Percentiles rank a stretch among this genome's conserved stretches.
These are phyloP conservation scores for Willaertia magna DNA, from an alignment of 208 protist genomes.

Conservation along the genomic window DNA sequence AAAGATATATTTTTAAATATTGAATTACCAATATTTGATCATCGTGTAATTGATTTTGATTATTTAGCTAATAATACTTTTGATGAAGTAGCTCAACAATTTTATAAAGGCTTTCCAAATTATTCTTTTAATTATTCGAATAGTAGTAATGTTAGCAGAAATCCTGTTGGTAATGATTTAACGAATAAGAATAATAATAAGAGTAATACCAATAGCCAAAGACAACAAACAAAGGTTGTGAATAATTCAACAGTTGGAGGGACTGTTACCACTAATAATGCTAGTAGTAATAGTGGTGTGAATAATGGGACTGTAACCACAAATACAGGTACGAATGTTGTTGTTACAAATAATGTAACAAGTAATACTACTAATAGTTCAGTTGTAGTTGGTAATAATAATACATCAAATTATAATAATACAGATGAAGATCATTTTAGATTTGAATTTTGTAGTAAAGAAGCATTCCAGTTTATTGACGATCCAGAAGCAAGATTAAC, in stretches of 20 bases:
- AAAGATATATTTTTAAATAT: not conserved
- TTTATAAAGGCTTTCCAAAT: not conserved
- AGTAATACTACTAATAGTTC: too few relatives aligned
- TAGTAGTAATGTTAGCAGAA: not conserved
- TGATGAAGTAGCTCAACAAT: not conserved
- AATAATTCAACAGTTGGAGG: too few relatives aligned
- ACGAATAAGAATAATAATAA: not conserved
- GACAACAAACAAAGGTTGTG: too few relatives aligned
- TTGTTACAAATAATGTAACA: not conserved
- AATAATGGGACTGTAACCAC: too few relatives aligned
- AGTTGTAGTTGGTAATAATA: not conserved
- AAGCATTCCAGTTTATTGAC: not conserved
- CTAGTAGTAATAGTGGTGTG: too few relatives aligned
- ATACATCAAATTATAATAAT: not conserved
- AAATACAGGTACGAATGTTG: too few relatives aligned
- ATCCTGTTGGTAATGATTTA: not conserved
- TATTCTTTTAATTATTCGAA: not conserved
- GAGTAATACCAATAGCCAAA: too few relatives aligned
- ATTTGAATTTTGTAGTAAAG: not conserved
- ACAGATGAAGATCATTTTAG: not conserved
- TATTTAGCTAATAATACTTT: not conserved
- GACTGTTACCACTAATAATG: too few relatives aligned
- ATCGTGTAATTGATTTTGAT: not conserved
- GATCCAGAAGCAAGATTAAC: not conserved
- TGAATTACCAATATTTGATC: slow-evolving; percentile 9